Conservation (phyloP, 805 yeast species). For the Babjeviella inositovora region DNA sequence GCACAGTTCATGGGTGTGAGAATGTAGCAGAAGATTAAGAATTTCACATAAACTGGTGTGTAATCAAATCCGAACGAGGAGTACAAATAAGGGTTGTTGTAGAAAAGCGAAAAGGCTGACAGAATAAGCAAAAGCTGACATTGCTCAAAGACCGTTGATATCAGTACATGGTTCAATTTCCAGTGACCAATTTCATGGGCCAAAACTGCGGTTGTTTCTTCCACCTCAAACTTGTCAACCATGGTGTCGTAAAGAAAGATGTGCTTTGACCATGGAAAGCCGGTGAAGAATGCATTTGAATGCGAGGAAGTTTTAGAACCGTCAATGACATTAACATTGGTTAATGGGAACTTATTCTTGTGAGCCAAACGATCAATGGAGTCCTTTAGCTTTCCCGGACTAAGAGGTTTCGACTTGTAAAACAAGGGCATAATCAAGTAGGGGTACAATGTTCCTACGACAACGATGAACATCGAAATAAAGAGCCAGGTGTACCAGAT, state of each 20-base stretch:
- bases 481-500: constrained; percentile 68
- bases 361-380: constrained; percentile 71
- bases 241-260: constrained; percentile 89
- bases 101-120: constrained; percentile 63
- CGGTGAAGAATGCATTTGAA: constrained; percentile 92
- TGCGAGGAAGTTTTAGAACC: constrained; percentile 96
- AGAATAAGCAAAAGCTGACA: constrained; percentile 48
- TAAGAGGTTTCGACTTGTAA: constrained; percentile 81
- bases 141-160: constrained; percentile 51
- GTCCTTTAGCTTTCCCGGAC: constrained; percentile 74
- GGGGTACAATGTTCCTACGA: constrained; percentile 66
- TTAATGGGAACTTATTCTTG: constrained; percentile 70
- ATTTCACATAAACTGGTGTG: constrained; percentile 69
- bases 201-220: constrained; percentile 82
- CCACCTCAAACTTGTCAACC: constrained; percentile 58
- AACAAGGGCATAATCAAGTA: constrained; percentile 83
- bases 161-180: constrained; percentile 80
- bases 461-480: constrained; percentile 52
- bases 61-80: constrained; percentile 62
- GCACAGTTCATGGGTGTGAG: constrained; percentile 64
- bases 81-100: constrained; percentile 66
- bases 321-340: constrained; percentile 76
- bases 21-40: constrained; percentile 63
- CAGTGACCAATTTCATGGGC: constrained; percentile 99
- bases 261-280: constrained; percentile 93